Conservation (phyloP, 371 early-diverging fungal species). For the Apophysomyces variabilis region DNA sequence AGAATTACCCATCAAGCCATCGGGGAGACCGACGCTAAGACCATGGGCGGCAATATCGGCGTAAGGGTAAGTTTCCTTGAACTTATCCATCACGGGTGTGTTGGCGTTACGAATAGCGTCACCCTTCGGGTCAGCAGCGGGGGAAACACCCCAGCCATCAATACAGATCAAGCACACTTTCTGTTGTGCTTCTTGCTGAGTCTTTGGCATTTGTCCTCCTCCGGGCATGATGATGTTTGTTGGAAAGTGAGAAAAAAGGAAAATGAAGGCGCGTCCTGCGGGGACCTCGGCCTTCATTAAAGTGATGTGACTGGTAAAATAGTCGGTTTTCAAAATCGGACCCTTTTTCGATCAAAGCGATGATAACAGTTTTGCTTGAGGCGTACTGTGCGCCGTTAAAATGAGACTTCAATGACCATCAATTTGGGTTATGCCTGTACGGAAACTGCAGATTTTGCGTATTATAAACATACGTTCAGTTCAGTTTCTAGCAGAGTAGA, state of each 20-base stretch:
- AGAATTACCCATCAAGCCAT: constrained; percentile 99
- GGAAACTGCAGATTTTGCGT: not conserved
- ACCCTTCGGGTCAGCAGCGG: constrained; percentile 69
- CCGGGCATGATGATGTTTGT: constrained; percentile 52
- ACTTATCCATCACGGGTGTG: constrained; percentile 92
- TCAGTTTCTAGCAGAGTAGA: too few relatives aligned
- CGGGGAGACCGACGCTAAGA: constrained; percentile 96
- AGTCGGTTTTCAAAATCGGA: not conserved
- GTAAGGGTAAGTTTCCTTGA: constrained; percentile 77
- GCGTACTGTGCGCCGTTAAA: too few relatives aligned
- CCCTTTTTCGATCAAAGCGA: not conserved
- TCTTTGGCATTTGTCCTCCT: constrained; percentile 56
- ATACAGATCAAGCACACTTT: constrained; percentile 84
- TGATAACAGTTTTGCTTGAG: not conserved
- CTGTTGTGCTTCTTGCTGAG: constrained; percentile 51
- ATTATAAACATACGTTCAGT: too few relatives aligned
- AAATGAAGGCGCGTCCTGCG: constrained; percentile 1
- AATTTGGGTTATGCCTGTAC: not conserved
- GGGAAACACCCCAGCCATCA: constrained; percentile 96
- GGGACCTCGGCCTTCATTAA: not conserved
- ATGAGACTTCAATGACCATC: too few relatives aligned
- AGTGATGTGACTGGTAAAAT: not conserved
- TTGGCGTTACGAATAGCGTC: constrained; percentile 94
- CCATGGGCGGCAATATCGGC: constrained; percentile 95
- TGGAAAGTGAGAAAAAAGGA: not conserved